These are phyloP conservation scores for Aphanomyces cochlioides DNA, from an alignment of 352 stramenopile species.

Conservation along the genomic window DNA sequence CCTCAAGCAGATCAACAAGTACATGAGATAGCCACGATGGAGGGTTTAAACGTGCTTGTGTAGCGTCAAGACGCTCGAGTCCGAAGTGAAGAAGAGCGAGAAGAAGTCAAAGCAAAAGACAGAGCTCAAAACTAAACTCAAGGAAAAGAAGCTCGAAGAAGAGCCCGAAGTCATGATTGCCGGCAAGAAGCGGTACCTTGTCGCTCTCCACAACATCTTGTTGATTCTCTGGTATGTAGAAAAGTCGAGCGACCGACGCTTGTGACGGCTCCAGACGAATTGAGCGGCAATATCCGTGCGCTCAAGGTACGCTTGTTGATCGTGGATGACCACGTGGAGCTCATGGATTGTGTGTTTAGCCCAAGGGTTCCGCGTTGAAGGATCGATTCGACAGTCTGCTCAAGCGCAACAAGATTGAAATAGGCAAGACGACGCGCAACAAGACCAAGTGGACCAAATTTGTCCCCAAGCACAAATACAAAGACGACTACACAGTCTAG, in stretches of 20 bases:
- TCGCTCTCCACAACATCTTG: not conserved
- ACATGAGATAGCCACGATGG: slow-evolving; percentile 30
- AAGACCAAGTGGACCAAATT: slow-evolving; percentile 55
- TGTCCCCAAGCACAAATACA: slow-evolving; percentile 27
- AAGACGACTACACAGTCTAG: slow-evolving; percentile 23
- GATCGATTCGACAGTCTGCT: slow-evolving; percentile 84
- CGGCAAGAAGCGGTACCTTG: slow-evolving; percentile 64
- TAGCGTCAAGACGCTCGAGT: slow-evolving; percentile 26
- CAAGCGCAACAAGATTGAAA: slow-evolving; percentile 83
- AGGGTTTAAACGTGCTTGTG: not conserved
- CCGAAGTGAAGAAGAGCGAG: slow-evolving; percentile 40
- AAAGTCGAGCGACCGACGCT: slow-evolving; percentile 69
- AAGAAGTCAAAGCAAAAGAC: slow-evolving; percentile 58
- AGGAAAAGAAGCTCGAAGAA: slow-evolving; percentile 70
- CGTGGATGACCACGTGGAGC: not conserved
- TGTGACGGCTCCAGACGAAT: slow-evolving; percentile 73
- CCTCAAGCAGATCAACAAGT: slow-evolving; percentile 85
- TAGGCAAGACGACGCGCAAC: slow-evolving; percentile 70
- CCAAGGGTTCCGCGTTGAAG: slow-evolving; percentile 72
- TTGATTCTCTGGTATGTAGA: slow-evolving; percentile 33
- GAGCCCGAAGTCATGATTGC: slow-evolving; percentile 67
- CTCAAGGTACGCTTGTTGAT: slow-evolving; percentile 38
- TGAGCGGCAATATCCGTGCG: slow-evolving; percentile 71
- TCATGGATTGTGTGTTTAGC: slow-evolving; percentile 26
- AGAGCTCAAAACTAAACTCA: slow-evolving; percentile 71